Percentiles rank a stretch among this genome's conserved stretches.
Conservation (phyloP, 148 eudicot species). For the Rhododendron henanense region DNA sequence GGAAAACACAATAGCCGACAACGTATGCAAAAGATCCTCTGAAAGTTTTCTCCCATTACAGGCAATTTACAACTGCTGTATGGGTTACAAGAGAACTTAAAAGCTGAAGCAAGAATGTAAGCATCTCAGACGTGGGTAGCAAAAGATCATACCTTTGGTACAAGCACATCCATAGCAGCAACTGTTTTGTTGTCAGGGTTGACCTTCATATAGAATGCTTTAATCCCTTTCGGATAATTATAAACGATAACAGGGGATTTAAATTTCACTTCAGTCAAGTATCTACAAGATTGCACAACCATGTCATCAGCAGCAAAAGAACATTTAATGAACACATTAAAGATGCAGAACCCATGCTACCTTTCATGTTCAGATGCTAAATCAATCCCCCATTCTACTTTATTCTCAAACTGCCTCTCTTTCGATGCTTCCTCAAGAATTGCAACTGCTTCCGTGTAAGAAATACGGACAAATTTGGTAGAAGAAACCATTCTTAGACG, state of each 20-base stretch:
- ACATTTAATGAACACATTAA: not conserved
- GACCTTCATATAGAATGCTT: slow-evolving; percentile 96
- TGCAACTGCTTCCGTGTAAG: slow-evolving; percentile 81
- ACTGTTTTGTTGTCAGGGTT: slow-evolving; percentile 89
- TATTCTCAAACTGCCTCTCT: slow-evolving; percentile 79
- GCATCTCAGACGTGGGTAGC: not conserved
- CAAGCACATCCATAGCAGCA: slow-evolving; percentile 99
- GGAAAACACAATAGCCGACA: not conserved
- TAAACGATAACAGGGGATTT: slow-evolving; percentile 86
- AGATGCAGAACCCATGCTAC: slow-evolving; percentile 24
- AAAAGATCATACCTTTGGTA: slow-evolving; percentile 66
- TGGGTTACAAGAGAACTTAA: not conserved
- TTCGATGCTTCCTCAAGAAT: slow-evolving; percentile 56
- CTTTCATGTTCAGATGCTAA: slow-evolving; percentile 97
- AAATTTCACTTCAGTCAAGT: slow-evolving; percentile 70
- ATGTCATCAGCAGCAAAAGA: not conserved
- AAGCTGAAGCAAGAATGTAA: not conserved
- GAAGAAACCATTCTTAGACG: slow-evolving; percentile 81
- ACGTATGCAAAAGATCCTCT: not conserved
- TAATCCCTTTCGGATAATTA: slow-evolving; percentile 92
- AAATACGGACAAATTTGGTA: slow-evolving; percentile 58
- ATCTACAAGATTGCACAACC: slow-evolving; percentile 34
- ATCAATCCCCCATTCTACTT: slow-evolving; percentile 95
- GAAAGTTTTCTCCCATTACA: not conserved
- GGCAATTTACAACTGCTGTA: not conserved